Base-by-base conservation (phyloP, 2,329 filamentous ascomycete genomes). In the Leptographium lundbergii region DNA sequence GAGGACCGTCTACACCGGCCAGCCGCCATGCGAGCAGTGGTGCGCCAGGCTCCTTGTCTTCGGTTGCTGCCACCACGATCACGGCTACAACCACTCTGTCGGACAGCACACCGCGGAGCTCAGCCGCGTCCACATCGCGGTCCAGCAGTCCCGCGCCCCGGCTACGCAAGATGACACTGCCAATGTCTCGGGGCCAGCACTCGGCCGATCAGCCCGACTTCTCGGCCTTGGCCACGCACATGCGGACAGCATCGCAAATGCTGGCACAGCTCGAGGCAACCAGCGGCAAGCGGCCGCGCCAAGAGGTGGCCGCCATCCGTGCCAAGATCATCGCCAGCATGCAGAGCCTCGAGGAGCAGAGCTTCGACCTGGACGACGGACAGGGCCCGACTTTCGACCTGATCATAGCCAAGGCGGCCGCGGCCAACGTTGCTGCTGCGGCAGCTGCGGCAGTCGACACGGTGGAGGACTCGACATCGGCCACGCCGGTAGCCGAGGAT, bases 301-400 rank as follows among this genome's bases (percentile, higher is more conserved):
- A 85, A 34, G 89, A 94, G 71, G 89, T 94, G 5, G 89, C 88
- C 22, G 87, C 88, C 9, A 94, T 94, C 69, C 81, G 89, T 65
- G 85, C 88, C 48, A 91, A 89, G 72, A 94, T 94, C 63, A 94
- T 94, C 66, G 89, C 89, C 3, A 92, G 88, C 70, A 94, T 94
- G 89, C 89, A 94, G 69, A 90, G 81, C 64, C 74, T 94, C 10
- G 89, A 94, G 70, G 89, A 94, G 70, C 87, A 92, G 69, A 91
- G 85, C 68, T 94, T 94, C 66, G 84, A 90, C 56, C 73, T 82
- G 2, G 87, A 91, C 62, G 87, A 91, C 56, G 75, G 75, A n/a
- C 80, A 84, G 61, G 79, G 82, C 0, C 87, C 88, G 22, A 91
- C 86, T 0, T 92, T 94, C 65, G 89, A 92, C 65, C 84, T 82